These are phyloP conservation scores for Scheffersomyces illinoinensis DNA, from an alignment of 1,139 yeast species.

Conservation along the genomic window DNA sequence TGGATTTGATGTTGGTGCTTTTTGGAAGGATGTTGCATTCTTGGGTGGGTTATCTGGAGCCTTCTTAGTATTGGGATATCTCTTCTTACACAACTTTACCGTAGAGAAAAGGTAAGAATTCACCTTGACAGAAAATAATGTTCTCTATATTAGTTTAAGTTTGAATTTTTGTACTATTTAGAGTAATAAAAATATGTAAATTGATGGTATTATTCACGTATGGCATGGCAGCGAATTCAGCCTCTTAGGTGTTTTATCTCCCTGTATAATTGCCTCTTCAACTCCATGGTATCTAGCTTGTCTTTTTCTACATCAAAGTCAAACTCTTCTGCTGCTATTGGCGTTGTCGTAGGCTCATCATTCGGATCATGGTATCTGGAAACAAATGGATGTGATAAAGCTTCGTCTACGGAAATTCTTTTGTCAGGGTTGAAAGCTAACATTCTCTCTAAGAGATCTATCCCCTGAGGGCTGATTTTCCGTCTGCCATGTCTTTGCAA, in stretches of 20 bases:
- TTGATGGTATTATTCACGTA: neutral
- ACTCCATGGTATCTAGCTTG: constrained; percentile 45
- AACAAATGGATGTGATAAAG: constrained; percentile 66
- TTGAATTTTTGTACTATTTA: neutral
- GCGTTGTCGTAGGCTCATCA: constrained; percentile 63
- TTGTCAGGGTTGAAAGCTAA: constrained; percentile 64
- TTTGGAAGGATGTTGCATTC: constrained; percentile 61
- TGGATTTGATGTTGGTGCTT: constrained; percentile 84
- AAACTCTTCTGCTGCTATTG: constrained; percentile 34
- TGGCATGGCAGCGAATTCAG: neutral
- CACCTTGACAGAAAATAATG: neutral
- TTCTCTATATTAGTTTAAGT: neutral
- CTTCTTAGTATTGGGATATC: constrained; percentile 69
- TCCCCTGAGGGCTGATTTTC: constrained; percentile 53
- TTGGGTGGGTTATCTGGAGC: constrained; percentile 49
- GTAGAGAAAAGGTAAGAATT: constrained; percentile 63
- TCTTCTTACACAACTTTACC: constrained; percentile 70
- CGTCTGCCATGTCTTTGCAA: constrained; percentile 6
- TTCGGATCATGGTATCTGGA: constrained; percentile 67
- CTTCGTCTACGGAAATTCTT: constrained; percentile 65
- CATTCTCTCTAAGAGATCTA: constrained; percentile 61
- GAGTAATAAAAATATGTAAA: neutral
- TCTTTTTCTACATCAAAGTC: constrained; percentile 61
- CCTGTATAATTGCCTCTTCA: constrained; percentile 55
- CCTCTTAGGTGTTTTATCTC: constrained; percentile 42